phyloP scores from a whole-genome alignment of 1,284 basidiomycete species.

The Schizophyllum commune region DNA sequence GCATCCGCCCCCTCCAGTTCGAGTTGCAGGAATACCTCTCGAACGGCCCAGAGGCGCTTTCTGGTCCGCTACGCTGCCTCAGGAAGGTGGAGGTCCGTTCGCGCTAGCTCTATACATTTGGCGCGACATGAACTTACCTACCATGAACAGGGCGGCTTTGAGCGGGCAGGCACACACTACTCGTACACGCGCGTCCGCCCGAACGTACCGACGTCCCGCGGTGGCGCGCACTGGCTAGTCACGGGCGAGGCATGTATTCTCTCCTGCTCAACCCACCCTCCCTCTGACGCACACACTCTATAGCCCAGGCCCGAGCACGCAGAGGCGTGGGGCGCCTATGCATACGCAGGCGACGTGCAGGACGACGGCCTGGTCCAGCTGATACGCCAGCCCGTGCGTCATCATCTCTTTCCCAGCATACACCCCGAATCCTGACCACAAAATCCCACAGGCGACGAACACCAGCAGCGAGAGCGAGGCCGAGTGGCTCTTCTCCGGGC shows the following conservation, averaged over 20 bases:
- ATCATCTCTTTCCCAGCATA: slow-evolving; percentile 5
- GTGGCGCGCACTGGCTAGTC: slow-evolving; percentile 11
- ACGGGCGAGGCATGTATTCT: slow-evolving; percentile 14
- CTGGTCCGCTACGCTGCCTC: neutral
- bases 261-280: neutral
- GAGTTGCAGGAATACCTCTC: slow-evolving; percentile 22
- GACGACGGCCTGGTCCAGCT: slow-evolving; percentile 33
- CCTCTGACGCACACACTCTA: slow-evolving; percentile 4
- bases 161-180: slow-evolving; percentile 4
- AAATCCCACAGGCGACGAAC: slow-evolving; percentile 13
- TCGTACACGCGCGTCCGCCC: neutral
- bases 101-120: too few relatives aligned
- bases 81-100: too few relatives aligned
- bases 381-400: slow-evolving; percentile 35
- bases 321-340: slow-evolving; percentile 39
- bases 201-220: neutral
- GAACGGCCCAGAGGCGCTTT: slow-evolving; percentile 1
- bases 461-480: slow-evolving; percentile 25
- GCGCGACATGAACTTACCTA: too few relatives aligned
- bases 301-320: slow-evolving; percentile 39
- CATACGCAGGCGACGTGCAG: slow-evolving; percentile 32
- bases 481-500: slow-evolving; percentile 39
- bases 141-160: too few relatives aligned
- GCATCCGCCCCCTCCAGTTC: slow-evolving; percentile 36
- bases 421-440: neutral